Conservation (phyloP, 805 yeast genomes). For the Jamesozyma lodderae region DNA sequence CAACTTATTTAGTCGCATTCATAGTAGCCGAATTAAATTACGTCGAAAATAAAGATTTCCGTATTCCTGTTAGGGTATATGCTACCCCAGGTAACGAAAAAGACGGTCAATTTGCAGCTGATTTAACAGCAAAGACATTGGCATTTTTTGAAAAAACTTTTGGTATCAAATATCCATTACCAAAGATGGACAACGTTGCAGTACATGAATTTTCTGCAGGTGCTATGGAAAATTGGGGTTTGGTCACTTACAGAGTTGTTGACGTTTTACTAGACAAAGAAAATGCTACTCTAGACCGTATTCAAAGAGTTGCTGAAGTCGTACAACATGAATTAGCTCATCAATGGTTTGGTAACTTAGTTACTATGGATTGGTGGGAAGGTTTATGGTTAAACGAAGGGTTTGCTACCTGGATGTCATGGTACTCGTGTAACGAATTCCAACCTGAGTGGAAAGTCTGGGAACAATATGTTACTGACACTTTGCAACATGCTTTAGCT, state of each 20-base stretch:
- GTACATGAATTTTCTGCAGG: slow-evolving; percentile 80
- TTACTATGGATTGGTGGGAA: slow-evolving; percentile 91
- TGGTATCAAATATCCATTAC: slow-evolving; percentile 69
- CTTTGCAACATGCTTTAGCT: slow-evolving; percentile 63
- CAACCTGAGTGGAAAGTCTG: slow-evolving; percentile 83
- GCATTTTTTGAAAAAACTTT: slow-evolving; percentile 64
- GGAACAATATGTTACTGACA: slow-evolving; percentile 72
- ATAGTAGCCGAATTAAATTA: slow-evolving; percentile 72
- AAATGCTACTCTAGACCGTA: slow-evolving; percentile 52
- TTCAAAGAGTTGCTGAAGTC: slow-evolving; percentile 74
- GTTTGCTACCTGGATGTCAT: slow-evolving; percentile 86
- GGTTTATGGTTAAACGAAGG: slow-evolving; percentile 86
- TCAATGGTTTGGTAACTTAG: slow-evolving; percentile 87
- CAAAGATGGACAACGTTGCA: slow-evolving; percentile 75
- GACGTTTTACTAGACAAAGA: slow-evolving; percentile 67
- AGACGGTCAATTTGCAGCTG: slow-evolving; percentile 65
- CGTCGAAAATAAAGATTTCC: slow-evolving; percentile 55
- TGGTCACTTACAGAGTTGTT: slow-evolving; percentile 70
- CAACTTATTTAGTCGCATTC: slow-evolving; percentile 79
- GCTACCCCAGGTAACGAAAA: slow-evolving; percentile 70
- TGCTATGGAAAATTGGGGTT: slow-evolving; percentile 85
- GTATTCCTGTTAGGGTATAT: slow-evolving; percentile 71
- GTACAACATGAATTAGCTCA: slow-evolving; percentile 86
- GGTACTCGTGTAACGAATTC: slow-evolving; percentile 69
- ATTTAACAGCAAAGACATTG: slow-evolving; percentile 65